Evolutionary conservation across 2,329 filamentous ascomycete species (phyloP).

Genomic region (Zymoseptoria crescenta): DNA sequence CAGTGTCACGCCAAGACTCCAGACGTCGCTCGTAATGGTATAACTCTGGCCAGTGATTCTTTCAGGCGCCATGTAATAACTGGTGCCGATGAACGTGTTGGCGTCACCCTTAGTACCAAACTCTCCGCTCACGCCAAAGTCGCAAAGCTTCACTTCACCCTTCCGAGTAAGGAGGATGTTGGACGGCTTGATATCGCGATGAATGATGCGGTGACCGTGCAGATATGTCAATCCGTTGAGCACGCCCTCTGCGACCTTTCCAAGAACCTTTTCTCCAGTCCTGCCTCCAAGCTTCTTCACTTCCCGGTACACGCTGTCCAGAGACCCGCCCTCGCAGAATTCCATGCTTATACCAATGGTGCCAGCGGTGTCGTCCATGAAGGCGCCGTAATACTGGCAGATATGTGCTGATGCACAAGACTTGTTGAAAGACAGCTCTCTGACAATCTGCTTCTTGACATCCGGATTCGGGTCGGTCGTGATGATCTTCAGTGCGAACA

Average conservation of each 20-base stretch:
- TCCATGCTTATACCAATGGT: conserved; percentile 99
- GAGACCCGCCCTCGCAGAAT: conserved; percentile 91
- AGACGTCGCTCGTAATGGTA: conserved; percentile 97
- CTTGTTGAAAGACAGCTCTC: conserved; percentile 96
- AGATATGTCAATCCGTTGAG: conserved; percentile 90
- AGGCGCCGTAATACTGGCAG: conserved; percentile 94
- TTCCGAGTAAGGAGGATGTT: conserved; percentile 91
- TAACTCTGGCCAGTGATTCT: conserved; percentile 96
- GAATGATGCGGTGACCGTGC: conserved; percentile 92
- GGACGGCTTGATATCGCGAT: conserved; percentile 96
- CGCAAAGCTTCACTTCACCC: conserved; percentile 93
- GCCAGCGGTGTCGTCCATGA: conserved; percentile 89
- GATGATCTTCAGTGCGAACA: conserved; percentile 97
- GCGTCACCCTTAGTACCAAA: conserved; percentile 98
- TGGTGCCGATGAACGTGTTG: conserved; percentile 97
- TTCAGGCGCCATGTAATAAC: conserved; percentile 98
- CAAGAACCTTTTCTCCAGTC: conserved; percentile 93
- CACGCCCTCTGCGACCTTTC: conserved; percentile 93
- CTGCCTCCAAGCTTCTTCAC: conserved; percentile 91
- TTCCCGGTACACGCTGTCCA: conserved; percentile 95
- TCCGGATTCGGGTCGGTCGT: conserved; percentile 97
- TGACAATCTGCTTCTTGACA: conserved; percentile 95
- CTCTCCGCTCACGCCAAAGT: conserved; percentile 95
- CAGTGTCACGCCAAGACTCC: conserved; percentile 92
- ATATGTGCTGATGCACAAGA: conserved; percentile 94